These are phyloP conservation scores for Chernovozyma aurita DNA, from an alignment of 1,139 yeast species.

Conservation along the genomic window DNA sequence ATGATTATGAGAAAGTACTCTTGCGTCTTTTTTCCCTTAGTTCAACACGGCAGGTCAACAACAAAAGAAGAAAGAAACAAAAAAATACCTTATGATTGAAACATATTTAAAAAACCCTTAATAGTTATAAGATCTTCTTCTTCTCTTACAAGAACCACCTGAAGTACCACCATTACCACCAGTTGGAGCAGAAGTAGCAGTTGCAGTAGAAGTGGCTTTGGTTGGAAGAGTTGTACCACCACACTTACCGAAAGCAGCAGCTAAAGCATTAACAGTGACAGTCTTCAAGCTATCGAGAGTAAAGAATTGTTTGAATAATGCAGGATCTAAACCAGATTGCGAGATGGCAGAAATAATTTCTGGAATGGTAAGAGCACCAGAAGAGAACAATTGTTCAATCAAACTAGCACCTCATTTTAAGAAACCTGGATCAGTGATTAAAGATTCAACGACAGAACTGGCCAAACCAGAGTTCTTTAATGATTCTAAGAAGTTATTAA, in stretches of 20 bases:
- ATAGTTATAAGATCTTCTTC: slow-evolving; percentile 23
- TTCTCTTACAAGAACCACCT: slow-evolving; percentile 21
- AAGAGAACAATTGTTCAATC: slow-evolving; percentile 27
- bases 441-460: slow-evolving; percentile 34
- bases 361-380: slow-evolving; percentile 26
- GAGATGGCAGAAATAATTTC: slow-evolving; percentile 27
- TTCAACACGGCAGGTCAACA: too few species aligned
- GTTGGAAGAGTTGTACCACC: slow-evolving; percentile 28
- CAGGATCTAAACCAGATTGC: slow-evolving; percentile 38
- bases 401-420: slow-evolving; percentile 39
- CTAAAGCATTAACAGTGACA: slow-evolving; percentile 41
- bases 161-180: slow-evolving; percentile 14
- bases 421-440: slow-evolving; percentile 38
- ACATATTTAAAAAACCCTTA: too few species aligned
- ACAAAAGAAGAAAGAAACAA: too few species aligned
- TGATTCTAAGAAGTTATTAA: slow-evolving; percentile 41
- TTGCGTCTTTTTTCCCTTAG: too few species aligned
- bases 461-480: slow-evolving; percentile 45
- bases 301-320: slow-evolving; percentile 37
- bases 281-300: slow-evolving; percentile 37
- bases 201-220: slow-evolving; percentile 15
- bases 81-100: too few species aligned
- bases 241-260: slow-evolving; percentile 44
- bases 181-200: slow-evolving; percentile 14
- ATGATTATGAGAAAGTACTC: too few species aligned